phyloP scores from a whole-genome alignment of 2,329 filamentous ascomycete genomes.

The Phyllosticta ampelicida region DNA sequence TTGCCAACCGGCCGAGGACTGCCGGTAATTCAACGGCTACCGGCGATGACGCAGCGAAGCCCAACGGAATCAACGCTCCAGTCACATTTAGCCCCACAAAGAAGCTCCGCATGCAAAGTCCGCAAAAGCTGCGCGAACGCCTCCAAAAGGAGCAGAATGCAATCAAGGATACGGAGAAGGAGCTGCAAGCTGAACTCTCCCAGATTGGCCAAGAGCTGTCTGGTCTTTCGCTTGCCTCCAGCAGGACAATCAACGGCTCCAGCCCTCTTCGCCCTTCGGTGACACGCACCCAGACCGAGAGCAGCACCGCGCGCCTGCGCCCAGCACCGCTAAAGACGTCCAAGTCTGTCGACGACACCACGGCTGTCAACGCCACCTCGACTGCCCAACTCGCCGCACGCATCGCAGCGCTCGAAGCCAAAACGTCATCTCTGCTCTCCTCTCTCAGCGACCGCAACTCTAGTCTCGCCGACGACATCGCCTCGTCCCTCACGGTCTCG shows the following conservation, averaged over 20 bases:
- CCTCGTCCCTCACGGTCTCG: conserved; percentile 58
- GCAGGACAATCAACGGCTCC: neutral
- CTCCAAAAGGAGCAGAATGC: conserved; percentile 71
- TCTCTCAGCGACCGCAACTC: conserved; percentile 18
- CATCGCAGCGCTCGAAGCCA: conserved; percentile 54
- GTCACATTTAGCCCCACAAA: conserved; percentile 4
- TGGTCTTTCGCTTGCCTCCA: conserved; percentile 20
- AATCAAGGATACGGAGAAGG: conserved; percentile 52
- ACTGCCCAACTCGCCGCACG: conserved; percentile 42
- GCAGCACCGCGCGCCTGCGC: conserved; percentile 10
- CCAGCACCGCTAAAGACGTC: conserved; percentile 4
- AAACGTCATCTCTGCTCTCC: neutral
- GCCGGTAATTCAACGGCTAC: conserved; percentile 8
- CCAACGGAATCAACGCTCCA: conserved; percentile 13
- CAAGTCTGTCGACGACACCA: conserved; percentile 4
- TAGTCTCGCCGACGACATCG: conserved; percentile 58
- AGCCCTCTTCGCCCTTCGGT: conserved; percentile 2
- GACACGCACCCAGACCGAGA: conserved; percentile 2
- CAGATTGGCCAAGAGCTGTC: conserved; percentile 75
- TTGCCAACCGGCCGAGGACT: conserved; percentile 32
- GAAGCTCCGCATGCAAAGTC: conserved; percentile 44
- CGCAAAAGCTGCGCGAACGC: conserved; percentile 64
- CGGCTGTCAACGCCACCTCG: conserved; percentile 13
- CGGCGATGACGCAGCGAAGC: conserved; percentile 7
- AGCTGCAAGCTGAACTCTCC: conserved; percentile 63